phyloP scores from a whole-genome alignment of 2,329 filamentous ascomycete species.

The Cladorrhinum sp. region DNA sequence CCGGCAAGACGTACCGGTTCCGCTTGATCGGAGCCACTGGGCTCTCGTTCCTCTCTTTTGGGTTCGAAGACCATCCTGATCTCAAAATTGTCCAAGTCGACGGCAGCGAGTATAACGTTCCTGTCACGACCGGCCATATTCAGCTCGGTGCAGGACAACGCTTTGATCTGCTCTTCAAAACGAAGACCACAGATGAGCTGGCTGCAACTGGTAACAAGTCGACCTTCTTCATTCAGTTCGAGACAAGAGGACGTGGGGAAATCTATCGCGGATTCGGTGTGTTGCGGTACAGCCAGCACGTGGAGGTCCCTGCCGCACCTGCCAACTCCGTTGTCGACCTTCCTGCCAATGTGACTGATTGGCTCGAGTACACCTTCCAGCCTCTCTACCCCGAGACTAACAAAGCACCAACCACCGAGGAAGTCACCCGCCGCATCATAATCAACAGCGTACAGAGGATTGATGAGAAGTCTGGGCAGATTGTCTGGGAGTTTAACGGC shows the following conservation, averaged over 20 bases:
- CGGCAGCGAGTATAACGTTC: conserved; percentile 52
- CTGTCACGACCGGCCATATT: conserved; percentile 45
- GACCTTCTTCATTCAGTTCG: conserved; percentile 43
- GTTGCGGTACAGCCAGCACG: conserved; percentile 32
- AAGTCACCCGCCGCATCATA: conserved; percentile 50
- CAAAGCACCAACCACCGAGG: conserved; percentile 39
- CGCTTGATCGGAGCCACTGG: conserved; percentile 58
- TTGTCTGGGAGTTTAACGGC: conserved; percentile 43
- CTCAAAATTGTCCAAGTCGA: conserved; percentile 61
- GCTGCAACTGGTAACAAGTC: conserved; percentile 33
- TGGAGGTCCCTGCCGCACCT: conserved; percentile 27
- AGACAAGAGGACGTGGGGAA: conserved; percentile 47
- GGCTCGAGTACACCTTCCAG: conserved; percentile 48
- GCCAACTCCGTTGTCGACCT: conserved; percentile 32
- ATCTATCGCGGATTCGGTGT: conserved; percentile 48
- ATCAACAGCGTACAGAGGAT: conserved; percentile 44
- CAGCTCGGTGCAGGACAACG: conserved; percentile 59
- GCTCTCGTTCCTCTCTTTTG: conserved; percentile 52
- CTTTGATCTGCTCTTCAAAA: conserved; percentile 54
- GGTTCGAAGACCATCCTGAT: conserved; percentile 54
- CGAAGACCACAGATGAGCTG: conserved; percentile 49
- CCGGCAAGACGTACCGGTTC: conserved; percentile 59
- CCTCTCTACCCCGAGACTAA: conserved; percentile 32
- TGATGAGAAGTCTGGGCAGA: conserved; percentile 30
- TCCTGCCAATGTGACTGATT: conserved; percentile 36